Evolutionary conservation across 2,329 filamentous ascomycete species (phyloP), one percentile per base, ranked within the genome.

Genomic region (Neurospora crassa): DNA sequence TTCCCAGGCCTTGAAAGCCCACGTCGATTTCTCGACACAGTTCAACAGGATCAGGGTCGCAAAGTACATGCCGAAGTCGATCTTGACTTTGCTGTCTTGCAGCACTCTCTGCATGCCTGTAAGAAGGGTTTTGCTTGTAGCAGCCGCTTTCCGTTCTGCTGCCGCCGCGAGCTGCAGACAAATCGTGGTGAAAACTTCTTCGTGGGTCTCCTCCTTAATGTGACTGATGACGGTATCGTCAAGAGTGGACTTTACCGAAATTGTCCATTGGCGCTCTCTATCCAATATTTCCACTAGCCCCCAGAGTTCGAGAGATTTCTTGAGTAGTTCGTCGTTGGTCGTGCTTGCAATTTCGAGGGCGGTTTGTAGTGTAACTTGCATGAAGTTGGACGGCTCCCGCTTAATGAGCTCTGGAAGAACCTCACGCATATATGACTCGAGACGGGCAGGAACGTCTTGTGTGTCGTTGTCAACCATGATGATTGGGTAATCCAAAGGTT

Each of bases 1-100:
- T 75, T 90, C 88, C 88, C 88, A 91, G 1, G 87, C 88, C 73
- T 90, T 89, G 80, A 90, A 90, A 0, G 87, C 86, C 89, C 89
- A 91, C 0, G 88, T 90, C 0, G 88, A 88, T 80, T 90, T 91
- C 77, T 91, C 89, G 16, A 90, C 83, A 74, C 88, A 90, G 76
- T 89, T 90, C 68, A 91, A 84, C 73, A 90, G 86, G 70, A 91
- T 86, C 70, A 91, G 79, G 3, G 87, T 85, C 2, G 88, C 85
- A 29, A 90, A 84, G 75, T 89, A 90, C 79, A 89, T 86, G 74
- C 85, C 85, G 76, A 89, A 89, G 41, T 85, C 86, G 70, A 88
- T 83, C 75, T 85, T 87, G 71, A 83, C 84, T 76, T 89, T 88
- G 79, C 86, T 87, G 76, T 89, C 87, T 72, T 89, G 85, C 41